Evolutionary conservation across 495 filamentous ascomycete species (phyloP).

Genomic region (Aspergillus wentii): DNA sequence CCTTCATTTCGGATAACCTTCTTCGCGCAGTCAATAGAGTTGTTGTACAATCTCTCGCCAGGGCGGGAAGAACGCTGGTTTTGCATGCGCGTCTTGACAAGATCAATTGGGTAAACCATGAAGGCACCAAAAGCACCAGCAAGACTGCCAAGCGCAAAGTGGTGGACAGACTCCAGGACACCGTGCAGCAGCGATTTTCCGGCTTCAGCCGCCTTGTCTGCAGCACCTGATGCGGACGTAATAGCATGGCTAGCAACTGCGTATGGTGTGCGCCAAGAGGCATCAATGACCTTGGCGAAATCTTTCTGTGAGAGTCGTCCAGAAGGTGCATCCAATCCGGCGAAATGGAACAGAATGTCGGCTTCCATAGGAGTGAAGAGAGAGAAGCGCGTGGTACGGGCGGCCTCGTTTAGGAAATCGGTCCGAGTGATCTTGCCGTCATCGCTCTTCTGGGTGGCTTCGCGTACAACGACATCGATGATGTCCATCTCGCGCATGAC

Average conservation of each 20-base stretch:
- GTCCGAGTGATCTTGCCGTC: slow-evolving; percentile 92
- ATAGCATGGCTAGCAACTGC: slow-evolving; percentile 33
- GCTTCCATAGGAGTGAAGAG: slow-evolving; percentile 98
- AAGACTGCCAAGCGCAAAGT: slow-evolving; percentile 81
- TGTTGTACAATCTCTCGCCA: slow-evolving; percentile 89
- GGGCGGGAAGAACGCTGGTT: slow-evolving; percentile 82
- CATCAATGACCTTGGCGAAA: slow-evolving; percentile 91
- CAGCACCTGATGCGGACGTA: slow-evolving; percentile 30
- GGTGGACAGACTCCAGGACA: slow-evolving; percentile 74
- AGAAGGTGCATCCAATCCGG: slow-evolving; percentile 81
- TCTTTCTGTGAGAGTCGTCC: slow-evolving; percentile 77
- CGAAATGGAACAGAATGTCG: slow-evolving; percentile 98
- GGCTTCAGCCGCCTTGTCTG: slow-evolving; percentile 43
- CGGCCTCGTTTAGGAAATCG: slow-evolving; percentile 93
- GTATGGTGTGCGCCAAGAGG: slow-evolving; percentile 73
- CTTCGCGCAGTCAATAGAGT: slow-evolving; percentile 85
- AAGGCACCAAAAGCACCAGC: slow-evolving; percentile 97
- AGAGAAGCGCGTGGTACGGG: slow-evolving; percentile 83
- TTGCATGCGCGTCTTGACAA: slow-evolving; percentile 98
- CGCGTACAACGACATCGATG: slow-evolving; percentile 84
- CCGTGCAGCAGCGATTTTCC: slow-evolving; percentile 53
- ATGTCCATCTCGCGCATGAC: slow-evolving; percentile 96
- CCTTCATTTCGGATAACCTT: slow-evolving; percentile 95
- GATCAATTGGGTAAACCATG: slow-evolving; percentile 97
- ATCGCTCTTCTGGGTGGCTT: slow-evolving; percentile 73